These are phyloP conservation scores for Papiliotrema laurentii DNA, from an alignment of 1,284 basidiomycete genomes.

Conservation along the genomic window DNA sequence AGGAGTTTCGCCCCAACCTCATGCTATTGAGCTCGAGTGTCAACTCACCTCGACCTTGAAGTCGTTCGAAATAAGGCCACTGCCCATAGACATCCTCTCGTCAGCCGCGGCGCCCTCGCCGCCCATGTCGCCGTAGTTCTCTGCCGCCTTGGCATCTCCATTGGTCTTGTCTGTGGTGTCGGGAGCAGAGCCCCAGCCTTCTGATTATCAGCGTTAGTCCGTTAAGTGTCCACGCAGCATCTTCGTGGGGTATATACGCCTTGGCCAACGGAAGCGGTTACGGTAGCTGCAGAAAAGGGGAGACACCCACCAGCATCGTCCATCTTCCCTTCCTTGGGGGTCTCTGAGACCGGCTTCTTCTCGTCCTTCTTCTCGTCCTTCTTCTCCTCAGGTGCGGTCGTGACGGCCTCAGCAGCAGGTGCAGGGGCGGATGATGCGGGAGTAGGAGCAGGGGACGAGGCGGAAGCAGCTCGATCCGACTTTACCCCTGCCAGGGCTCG, in stretches of 20 bases:
- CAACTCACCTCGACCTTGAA: constrained; percentile 41
- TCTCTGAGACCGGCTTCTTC: not conserved
- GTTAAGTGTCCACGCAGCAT: no score
- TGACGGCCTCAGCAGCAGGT: not conserved
- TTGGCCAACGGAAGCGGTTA: no score
- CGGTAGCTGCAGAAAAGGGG: no score
- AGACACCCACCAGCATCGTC: not conserved
- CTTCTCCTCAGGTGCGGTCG: not conserved
- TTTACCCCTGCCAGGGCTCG: constrained; percentile 39
- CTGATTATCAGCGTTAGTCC: not conserved
- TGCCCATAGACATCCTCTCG: constrained; percentile 12
- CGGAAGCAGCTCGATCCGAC: constrained; percentile 13
- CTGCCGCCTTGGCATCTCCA: not conserved
- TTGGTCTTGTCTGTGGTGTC: not conserved
- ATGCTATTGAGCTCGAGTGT: no score
- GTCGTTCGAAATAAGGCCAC: constrained; percentile 37
- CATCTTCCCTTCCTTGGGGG: not conserved
- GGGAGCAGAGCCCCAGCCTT: not conserved
- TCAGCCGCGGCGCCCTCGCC: not conserved
- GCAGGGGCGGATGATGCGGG: constrained; percentile 21
- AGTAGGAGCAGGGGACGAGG: constrained; percentile 46
- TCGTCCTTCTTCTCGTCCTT: not conserved
- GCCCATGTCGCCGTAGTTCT: not conserved
- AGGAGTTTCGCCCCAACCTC: no score
- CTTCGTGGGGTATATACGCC: no score